These are phyloP conservation scores for Zostera marina DNA, from an alignment of 116 monocot genomes.

Conservation along the genomic window DNA sequence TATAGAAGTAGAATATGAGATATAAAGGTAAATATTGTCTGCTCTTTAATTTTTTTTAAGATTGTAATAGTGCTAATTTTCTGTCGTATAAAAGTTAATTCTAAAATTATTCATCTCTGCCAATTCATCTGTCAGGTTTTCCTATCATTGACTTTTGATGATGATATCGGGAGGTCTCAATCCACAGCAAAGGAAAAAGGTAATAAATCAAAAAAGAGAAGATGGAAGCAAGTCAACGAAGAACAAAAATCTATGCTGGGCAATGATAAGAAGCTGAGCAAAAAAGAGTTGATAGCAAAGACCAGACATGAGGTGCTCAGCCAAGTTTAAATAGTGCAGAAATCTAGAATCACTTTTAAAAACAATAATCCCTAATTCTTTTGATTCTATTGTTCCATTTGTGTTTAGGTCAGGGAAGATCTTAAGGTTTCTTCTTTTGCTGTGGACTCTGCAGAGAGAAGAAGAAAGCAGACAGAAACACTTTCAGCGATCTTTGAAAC, in stretches of 20 bases:
- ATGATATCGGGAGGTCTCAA: conserved; percentile 55
- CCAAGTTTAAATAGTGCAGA: no score
- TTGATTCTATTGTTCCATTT: neutral
- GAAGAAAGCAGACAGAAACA: conserved; percentile 67
- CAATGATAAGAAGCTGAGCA: conserved; percentile 41
- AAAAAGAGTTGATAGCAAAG: conserved; percentile 46
- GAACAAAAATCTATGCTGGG: conserved; percentile 18
- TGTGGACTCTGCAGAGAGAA: conserved; percentile 35
- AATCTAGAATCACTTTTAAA: no score
- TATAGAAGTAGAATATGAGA: no score
- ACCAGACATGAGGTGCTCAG: conserved; percentile 71
- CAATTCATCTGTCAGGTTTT: no score
- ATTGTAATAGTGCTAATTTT: no score
- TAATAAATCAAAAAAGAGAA: conserved; percentile 43
- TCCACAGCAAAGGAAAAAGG: conserved; percentile 20
- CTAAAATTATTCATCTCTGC: neutral
- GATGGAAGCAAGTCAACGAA: conserved; percentile 26
- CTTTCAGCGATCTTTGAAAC: conserved; percentile 81
- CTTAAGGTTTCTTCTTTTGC: conserved; percentile 60
- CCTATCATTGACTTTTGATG: conserved; percentile 76
- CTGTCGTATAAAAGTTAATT: neutral
- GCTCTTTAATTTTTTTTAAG: no score
- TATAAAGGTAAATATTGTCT: no score
- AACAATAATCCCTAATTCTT: no score
- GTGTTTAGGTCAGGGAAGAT: conserved; percentile 63